A percentile compares a stretch with the other conserved stretches of the same genome.
phyloP scores from a whole-genome alignment of 1,284 basidiomycete species.

The Fomitopsis pinicola region DNA sequence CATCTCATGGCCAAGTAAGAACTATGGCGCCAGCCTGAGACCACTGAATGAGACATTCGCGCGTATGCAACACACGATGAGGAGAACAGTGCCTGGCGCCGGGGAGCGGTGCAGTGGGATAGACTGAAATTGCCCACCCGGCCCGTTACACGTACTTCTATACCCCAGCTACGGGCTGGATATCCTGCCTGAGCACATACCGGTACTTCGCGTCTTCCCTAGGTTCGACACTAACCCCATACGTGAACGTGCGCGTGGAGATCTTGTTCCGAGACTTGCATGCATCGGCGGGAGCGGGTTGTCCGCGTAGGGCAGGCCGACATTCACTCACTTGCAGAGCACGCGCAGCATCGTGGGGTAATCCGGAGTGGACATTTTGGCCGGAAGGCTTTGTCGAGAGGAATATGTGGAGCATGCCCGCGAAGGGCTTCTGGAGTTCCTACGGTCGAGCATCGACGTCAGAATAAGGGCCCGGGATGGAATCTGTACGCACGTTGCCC shows the following conservation, averaged over 20 bases:
- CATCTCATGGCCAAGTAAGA: too few relatives aligned
- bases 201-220: constrained; percentile 47
- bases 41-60: too few relatives aligned
- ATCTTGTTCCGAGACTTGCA: constrained; percentile 28
- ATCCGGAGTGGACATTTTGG: constrained; percentile 22
- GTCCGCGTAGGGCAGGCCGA: constrained; percentile 41
- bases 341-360: constrained; percentile 42
- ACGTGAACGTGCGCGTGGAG: constrained; percentile 35
- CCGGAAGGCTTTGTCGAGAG: constrained; percentile 36
- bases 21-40: too few relatives aligned
- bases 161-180: not conserved
- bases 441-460: not conserved
- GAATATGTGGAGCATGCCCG: constrained; percentile 46
- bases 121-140: too few relatives aligned
- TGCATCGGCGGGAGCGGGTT: constrained; percentile 32
- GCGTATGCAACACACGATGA: too few relatives aligned
- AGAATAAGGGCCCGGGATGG: not conserved
- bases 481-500: not conserved
- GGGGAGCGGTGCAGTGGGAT: too few relatives aligned
- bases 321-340: constrained; percentile 46
- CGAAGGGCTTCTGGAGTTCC: constrained; percentile 40
- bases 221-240: constrained; percentile 61
- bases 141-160: too few relatives aligned
- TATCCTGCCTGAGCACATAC: constrained; percentile 37
- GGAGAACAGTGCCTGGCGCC: too few relatives aligned